These are phyloP conservation scores for Tubosaeta sp. DNA, from an alignment of 768 basidiomycete genomes.

Conservation along the genomic window DNA sequence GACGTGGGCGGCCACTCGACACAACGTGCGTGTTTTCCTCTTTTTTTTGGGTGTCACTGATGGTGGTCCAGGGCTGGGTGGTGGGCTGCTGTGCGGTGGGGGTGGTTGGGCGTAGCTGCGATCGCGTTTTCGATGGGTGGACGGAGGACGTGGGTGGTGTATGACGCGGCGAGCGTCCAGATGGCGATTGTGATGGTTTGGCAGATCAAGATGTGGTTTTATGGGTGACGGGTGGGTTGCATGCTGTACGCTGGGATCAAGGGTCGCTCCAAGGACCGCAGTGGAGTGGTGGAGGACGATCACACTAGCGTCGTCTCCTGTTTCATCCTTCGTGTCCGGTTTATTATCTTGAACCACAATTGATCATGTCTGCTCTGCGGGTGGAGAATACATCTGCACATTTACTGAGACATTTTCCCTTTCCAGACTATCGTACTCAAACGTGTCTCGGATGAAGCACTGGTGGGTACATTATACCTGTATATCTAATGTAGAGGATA, in stretches of 20 bases:
- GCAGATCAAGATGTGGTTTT: constrained; percentile 6
- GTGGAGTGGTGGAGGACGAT: no score
- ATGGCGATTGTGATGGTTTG: constrained; percentile 11
- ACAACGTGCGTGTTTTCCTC: constrained; percentile 32
- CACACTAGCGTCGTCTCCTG: no score
- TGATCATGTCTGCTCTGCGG: no score
- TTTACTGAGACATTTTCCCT: no score
- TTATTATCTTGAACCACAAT: no score
- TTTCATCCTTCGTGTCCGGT: no score
- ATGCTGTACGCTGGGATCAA: neutral
- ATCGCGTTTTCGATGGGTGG: constrained; percentile 65
- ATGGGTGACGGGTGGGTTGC: neutral
- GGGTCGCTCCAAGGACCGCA: no score
- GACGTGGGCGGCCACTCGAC: constrained; percentile 45
- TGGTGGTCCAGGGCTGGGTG: constrained; percentile 8
- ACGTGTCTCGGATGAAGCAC: no score
- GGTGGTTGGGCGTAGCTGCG: constrained; percentile 45
- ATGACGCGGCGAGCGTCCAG: constrained; percentile 51
- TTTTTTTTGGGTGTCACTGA: neutral
- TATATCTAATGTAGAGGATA: no score
- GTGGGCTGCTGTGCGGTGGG: constrained; percentile 42
- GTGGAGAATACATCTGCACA: no score
- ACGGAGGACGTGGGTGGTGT: constrained; percentile 60
- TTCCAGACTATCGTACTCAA: no score
- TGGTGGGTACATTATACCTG: no score